phyloP scores from a whole-genome alignment of 2,329 filamentous ascomycete genomes.

The Cercospora sojina region DNA sequence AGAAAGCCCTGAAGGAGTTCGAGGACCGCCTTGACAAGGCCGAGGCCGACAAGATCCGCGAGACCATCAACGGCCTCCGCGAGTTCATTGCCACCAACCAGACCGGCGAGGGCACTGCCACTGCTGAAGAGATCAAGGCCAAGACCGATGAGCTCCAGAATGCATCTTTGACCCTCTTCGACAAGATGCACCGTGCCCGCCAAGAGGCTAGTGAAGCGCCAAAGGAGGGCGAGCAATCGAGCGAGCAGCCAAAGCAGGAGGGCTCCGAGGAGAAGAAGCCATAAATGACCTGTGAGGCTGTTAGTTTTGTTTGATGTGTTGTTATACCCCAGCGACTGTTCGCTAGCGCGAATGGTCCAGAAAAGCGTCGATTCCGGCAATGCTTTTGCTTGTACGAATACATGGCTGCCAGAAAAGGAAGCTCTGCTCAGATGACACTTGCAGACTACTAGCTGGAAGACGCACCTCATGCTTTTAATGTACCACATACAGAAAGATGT shows the following conservation, averaged over 20 bases:
- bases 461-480: conserved; percentile 12
- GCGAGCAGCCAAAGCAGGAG: conserved; percentile 42
- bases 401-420: not conserved
- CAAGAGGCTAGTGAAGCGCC: conserved; percentile 46
- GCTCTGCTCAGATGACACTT: not conserved
- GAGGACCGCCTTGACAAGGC: conserved; percentile 95
- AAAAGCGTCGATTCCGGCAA: conserved; percentile 23
- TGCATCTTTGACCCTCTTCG: conserved; percentile 92
- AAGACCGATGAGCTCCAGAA: conserved; percentile 98
- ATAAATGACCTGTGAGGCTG: conserved; percentile 39
- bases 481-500: conserved; percentile 15
- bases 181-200: conserved; percentile 99
- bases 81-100: conserved; percentile 88
- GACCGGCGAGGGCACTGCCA: conserved; percentile 81
- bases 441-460: conserved; percentile 1
- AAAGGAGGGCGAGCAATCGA: conserved; percentile 48
- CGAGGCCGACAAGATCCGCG: conserved; percentile 86
- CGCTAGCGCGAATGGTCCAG: conserved; percentile 17
- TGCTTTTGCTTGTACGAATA: conserved; percentile 9
- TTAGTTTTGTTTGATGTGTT: conserved; percentile 23
- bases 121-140: conserved; percentile 91
- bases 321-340: conserved; percentile 26
- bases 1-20: conserved; percentile 97
- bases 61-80: conserved; percentile 89
- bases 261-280: conserved; percentile 70